Conservation (phyloP, 2,329 filamentous ascomycete species). For the Fusarium temperatum region DNA sequence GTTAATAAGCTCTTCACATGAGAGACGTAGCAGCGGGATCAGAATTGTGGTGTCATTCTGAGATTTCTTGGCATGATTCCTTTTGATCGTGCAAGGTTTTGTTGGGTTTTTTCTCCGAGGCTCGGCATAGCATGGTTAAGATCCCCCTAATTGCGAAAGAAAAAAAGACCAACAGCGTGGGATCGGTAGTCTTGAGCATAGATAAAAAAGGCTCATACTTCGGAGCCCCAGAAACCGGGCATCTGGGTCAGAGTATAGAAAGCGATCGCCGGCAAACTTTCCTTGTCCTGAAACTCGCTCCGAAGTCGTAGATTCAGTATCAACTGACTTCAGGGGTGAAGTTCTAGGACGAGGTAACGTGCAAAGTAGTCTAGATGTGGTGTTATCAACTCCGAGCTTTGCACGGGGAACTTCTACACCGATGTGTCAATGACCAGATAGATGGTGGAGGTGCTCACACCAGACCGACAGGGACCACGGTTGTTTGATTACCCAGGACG, state of each 20-base stretch:
- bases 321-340: slow-evolving; percentile 13
- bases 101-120: slow-evolving; percentile 14
- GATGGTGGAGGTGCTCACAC: slow-evolving; percentile 35
- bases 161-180: slow-evolving; percentile 11
- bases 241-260: slow-evolving; percentile 27
- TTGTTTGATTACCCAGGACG: slow-evolving; percentile 7
- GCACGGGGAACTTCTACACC: slow-evolving; percentile 5
- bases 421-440: slow-evolving; percentile 19
- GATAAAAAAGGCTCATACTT: slow-evolving; percentile 5
- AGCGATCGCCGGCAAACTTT: slow-evolving; percentile 31
- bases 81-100: neutral
- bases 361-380: slow-evolving; percentile 14
- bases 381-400: slow-evolving; percentile 25
- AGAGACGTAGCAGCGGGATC: neutral
- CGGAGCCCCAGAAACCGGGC: slow-evolving; percentile 26
- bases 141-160: slow-evolving; percentile 11
- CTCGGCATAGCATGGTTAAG: slow-evolving; percentile 2
- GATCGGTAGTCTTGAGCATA: slow-evolving; percentile 16
- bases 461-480: slow-evolving; percentile 21
- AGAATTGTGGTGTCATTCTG: slow-evolving; percentile 10
- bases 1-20: slow-evolving; percentile 8
- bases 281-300: slow-evolving; percentile 36
- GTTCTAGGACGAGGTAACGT: slow-evolving; percentile 4
- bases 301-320: slow-evolving; percentile 30
- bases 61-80: slow-evolving; percentile 11